A percentile compares a stretch with the other conserved stretches of the same genome.
Evolutionary conservation across 345 rosid species (phyloP).

Genomic region (Brassica nigra): DNA sequence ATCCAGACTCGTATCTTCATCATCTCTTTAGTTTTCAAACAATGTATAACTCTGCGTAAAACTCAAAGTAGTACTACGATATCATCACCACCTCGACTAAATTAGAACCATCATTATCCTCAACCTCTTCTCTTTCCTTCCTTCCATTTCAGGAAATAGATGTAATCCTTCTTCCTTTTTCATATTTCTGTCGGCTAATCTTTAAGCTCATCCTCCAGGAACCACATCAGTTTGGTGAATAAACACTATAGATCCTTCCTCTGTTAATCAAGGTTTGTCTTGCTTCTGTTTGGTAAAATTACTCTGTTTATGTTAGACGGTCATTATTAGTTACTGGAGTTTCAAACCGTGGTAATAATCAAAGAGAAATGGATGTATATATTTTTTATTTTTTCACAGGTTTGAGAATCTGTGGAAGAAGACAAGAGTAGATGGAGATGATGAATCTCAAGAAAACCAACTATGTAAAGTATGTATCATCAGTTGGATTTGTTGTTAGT

Average conservation of each 20-base stretch:
- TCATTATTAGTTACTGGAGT: background rate
- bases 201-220: background rate
- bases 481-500: background rate
- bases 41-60: background rate
- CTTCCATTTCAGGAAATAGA: conserved; percentile 11
- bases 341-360: background rate
- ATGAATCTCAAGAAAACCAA: conserved; percentile 26
- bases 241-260: background rate
- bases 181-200: background rate
- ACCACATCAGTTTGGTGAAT: background rate
- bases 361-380: background rate
- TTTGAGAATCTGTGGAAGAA: conserved; percentile 14
- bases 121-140: background rate
- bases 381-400: background rate
- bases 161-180: background rate
- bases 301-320: background rate
- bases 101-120: conserved; percentile 27
- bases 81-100: background rate
- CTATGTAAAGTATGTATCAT: conserved; percentile 36
- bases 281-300: background rate
- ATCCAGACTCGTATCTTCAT: background rate
- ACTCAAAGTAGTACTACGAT: conserved; percentile 25
- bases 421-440: conserved; percentile 17
- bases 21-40: conserved; percentile 8
- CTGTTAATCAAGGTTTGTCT: background rate